phyloP scores from a whole-genome alignment of 176 grass and related monocot genomes.

The Musa schizocarpa region DNA sequence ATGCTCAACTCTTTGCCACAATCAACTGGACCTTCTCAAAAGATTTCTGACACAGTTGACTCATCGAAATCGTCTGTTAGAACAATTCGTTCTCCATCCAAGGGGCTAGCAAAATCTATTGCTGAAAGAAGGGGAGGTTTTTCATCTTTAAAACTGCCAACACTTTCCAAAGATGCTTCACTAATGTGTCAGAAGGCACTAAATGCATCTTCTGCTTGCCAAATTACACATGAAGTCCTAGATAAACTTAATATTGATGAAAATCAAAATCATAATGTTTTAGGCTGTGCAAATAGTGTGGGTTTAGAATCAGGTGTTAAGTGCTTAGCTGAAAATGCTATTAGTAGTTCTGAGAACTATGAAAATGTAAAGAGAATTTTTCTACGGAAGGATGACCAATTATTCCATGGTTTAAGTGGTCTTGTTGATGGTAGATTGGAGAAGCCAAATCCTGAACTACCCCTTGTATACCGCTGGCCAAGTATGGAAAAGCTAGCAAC shows the following conservation, averaged over 20 bases:
- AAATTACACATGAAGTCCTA: slow-evolving; percentile 27
- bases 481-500: slow-evolving; percentile 58
- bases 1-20: slow-evolving; percentile 34
- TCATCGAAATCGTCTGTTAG: slow-evolving; percentile 33
- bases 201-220: slow-evolving; percentile 24
- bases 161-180: slow-evolving; percentile 46
- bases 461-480: slow-evolving; percentile 65
- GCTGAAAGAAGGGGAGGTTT: slow-evolving; percentile 93
- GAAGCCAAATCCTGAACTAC: slow-evolving; percentile 13
- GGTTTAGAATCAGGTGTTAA: slow-evolving; percentile 17
- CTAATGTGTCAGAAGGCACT: slow-evolving; percentile 30
- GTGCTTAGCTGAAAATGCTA: slow-evolving; percentile 19
- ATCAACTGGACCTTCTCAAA: slow-evolving; percentile 55
- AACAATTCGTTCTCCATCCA: slow-evolving; percentile 34
- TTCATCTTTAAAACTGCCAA: slow-evolving; percentile 67
- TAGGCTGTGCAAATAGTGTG: slow-evolving; percentile 21
- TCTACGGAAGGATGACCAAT: background rate
- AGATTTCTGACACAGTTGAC: slow-evolving; percentile 41
- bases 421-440: slow-evolving; percentile 29
- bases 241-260: slow-evolving; percentile 33
- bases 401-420: slow-evolving; percentile 20
- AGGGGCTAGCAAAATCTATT: slow-evolving; percentile 42
- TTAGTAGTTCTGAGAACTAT: slow-evolving; percentile 15
- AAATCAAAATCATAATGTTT: background rate
- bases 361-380: slow-evolving; percentile 5